These are phyloP conservation scores for Plasmodium fragile DNA, from an alignment of 169 alveolate genomes.

Conservation along the genomic window DNA sequence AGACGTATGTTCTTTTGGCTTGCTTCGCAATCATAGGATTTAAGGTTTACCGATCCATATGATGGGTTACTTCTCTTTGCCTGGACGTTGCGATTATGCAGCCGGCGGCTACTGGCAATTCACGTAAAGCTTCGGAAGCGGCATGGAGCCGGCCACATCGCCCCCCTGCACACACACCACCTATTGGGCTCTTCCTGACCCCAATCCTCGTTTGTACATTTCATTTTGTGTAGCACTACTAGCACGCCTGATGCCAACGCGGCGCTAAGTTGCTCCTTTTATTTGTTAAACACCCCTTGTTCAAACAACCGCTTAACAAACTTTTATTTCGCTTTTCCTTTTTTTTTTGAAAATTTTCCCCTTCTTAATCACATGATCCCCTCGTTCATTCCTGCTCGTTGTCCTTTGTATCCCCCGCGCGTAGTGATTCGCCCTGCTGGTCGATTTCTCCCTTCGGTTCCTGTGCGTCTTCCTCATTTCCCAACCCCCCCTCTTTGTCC, in stretches of 20 bases:
- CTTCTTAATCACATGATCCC: neutral
- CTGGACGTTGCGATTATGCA: neutral
- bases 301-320: neutral
- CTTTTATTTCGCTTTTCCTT: no score
- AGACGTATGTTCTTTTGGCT: conserved; percentile 43
- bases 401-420: neutral
- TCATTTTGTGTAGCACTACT: neutral
- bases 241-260: neutral
- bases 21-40: conserved; percentile 51
- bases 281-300: neutral
- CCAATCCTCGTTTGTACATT: neutral
- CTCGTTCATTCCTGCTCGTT: neutral
- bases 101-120: neutral
- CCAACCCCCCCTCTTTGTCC: neutral
- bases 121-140: neutral
- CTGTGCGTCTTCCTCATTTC: neutral
- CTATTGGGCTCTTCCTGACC: neutral
- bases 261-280: neutral
- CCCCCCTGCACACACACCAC: neutral
- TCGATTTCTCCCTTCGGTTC: neutral
- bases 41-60: conserved; percentile 63
- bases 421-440: neutral
- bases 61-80: neutral
- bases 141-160: neutral
- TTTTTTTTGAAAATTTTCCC: neutral